These are phyloP conservation scores for Nephromyces sp. DNA, from an alignment of 169 alveolate genomes.

Conservation along the genomic window DNA sequence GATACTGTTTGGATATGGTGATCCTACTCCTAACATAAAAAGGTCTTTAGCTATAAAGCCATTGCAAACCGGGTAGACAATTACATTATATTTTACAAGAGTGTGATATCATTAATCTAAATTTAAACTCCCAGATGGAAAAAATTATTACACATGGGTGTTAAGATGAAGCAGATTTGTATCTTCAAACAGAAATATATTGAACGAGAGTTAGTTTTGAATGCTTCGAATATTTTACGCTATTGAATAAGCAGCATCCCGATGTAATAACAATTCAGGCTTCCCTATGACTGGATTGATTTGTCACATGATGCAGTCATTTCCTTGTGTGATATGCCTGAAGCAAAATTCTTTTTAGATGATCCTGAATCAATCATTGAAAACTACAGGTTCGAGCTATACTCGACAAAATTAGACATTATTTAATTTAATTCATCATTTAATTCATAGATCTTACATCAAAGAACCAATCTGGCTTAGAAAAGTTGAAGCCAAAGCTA, in stretches of 20 bases:
- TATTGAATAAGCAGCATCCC: too few relatives aligned
- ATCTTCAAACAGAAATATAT: constrained; percentile 18
- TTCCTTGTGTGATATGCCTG: constrained; percentile 52
- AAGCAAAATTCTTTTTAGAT: constrained; percentile 48
- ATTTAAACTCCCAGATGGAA: not conserved
- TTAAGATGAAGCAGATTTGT: constrained; percentile 20
- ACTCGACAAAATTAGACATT: too few relatives aligned
- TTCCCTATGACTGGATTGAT: constrained; percentile 37
- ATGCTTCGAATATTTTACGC: not conserved
- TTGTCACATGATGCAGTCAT: constrained; percentile 50
- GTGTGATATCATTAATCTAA: not conserved
- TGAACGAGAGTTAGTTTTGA: constrained; percentile 3
- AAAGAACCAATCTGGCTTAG: constrained; percentile 51
- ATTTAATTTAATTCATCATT: not conserved
- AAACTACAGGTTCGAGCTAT: constrained; percentile 29
- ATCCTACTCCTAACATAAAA: not conserved
- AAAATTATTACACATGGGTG: constrained; percentile 1
- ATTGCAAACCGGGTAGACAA: not conserved
- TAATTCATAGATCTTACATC: constrained; percentile 15
- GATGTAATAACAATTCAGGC: not conserved
- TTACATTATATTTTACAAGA: not conserved
- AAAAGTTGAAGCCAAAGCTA: constrained; percentile 43
- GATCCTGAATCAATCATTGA: constrained; percentile 49
- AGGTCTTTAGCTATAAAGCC: not conserved
- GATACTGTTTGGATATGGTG: too few relatives aligned